Evolutionary conservation across 352 stramenopile genomes (phyloP).

Genomic region (Pythium apleroticum): DNA sequence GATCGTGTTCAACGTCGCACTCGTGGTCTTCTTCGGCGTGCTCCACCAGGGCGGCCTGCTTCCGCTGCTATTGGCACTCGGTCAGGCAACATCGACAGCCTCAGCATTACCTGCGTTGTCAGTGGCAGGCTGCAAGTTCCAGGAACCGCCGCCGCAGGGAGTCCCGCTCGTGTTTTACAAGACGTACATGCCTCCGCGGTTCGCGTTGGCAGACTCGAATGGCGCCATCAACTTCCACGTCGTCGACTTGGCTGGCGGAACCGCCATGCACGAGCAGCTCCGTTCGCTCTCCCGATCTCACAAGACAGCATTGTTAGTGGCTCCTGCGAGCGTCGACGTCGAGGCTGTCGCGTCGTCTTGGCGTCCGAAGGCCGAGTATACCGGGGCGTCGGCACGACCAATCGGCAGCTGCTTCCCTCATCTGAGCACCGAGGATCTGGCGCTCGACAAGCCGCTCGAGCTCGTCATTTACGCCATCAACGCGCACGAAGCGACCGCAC

Average conservation of each 20-base stretch:
- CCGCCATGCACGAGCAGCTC: conserved; percentile 21
- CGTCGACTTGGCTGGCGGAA: conserved; percentile 49
- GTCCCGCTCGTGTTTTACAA: conserved; percentile 61
- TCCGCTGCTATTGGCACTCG: conserved; percentile 53
- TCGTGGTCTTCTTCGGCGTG: conserved; percentile 66
- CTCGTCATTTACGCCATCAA: conserved; percentile 43
- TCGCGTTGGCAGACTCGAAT: conserved; percentile 41
- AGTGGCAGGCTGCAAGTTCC: conserved; percentile 33
- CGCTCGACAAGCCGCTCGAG: conserved; percentile 39
- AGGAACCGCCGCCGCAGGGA: conserved; percentile 9
- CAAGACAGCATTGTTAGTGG: conserved; percentile 31
- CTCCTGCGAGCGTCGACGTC: conserved; percentile 46
- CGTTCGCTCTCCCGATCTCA: not conserved
- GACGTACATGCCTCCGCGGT: conserved; percentile 83
- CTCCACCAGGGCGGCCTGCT: conserved; percentile 74
- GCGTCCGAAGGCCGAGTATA: not conserved
- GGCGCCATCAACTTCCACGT: conserved; percentile 35
- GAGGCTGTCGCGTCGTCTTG: conserved; percentile 18
- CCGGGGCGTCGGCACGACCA: not conserved
- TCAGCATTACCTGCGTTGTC: conserved; percentile 22
- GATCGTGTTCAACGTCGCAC: conserved; percentile 49
- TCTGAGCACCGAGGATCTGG: conserved; percentile 59
- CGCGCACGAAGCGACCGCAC: not conserved
- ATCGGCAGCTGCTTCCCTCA: conserved; percentile 56
- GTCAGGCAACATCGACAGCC: conserved; percentile 12